Evolutionary conservation across 768 basidiomycete genomes (phyloP).

Genomic region (Pilatotrama ljubarskyi): DNA sequence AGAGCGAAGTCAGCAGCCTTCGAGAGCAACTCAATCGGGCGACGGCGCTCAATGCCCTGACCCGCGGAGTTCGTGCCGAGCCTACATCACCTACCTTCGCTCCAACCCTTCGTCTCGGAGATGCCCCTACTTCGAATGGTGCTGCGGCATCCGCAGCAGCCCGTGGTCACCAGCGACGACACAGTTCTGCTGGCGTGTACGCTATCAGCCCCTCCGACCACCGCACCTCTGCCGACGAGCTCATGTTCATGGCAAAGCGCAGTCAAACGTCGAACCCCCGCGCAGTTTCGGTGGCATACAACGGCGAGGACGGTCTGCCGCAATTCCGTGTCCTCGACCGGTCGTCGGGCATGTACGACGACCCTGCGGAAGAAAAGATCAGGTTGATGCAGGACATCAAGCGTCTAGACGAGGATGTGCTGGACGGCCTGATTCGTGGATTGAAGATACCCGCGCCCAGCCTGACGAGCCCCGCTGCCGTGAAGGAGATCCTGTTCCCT

Average conservation of each 20-base stretch:
- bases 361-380: constrained; percentile 94
- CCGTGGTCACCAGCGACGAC: constrained; percentile 75
- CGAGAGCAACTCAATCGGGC: constrained; percentile 95
- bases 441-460: constrained; percentile 93
- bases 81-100: constrained; percentile 86
- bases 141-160: constrained; percentile 27
- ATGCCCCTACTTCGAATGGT: constrained; percentile 48
- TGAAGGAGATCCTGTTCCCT: constrained; percentile 98
- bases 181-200: constrained; percentile 84
- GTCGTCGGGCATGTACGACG: constrained; percentile 77
- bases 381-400: constrained; percentile 88
- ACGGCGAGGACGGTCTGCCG: constrained; percentile 74
- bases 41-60: constrained; percentile 88
- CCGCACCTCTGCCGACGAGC: constrained; percentile 76
- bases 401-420: constrained; percentile 89
- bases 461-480: constrained; percentile 85
- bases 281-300: constrained; percentile 86
- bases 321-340: constrained; percentile 64
- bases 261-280: constrained; percentile 73
- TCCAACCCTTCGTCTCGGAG: constrained; percentile 65
- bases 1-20: constrained; percentile 88
- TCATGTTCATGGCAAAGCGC: constrained; percentile 72
- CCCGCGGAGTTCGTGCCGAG: constrained; percentile 67
- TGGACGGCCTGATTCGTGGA: constrained; percentile 85
- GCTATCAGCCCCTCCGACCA: constrained; percentile 57